phyloP scores from a whole-genome alignment of 495 filamentous ascomycete species.

The Penicillium dipodomyicola region DNA sequence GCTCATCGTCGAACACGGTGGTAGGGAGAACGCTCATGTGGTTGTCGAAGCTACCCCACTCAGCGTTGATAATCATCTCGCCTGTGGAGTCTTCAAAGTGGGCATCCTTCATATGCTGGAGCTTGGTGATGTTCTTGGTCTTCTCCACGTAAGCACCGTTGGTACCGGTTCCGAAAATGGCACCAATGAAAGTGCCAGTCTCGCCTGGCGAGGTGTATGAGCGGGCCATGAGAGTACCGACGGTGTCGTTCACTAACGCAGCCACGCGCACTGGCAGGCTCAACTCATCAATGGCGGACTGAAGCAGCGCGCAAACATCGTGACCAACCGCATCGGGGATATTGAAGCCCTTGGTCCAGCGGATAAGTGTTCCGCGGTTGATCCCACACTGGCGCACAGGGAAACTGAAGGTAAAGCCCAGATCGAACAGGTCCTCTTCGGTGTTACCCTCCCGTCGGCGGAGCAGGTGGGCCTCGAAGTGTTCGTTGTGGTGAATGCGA shows the following conservation, averaged over 20 bases:
- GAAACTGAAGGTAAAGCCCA: constrained; percentile 98
- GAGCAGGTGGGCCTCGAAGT: constrained; percentile 69
- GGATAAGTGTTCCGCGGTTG: constrained; percentile 86
- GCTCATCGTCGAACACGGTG: constrained; percentile 74
- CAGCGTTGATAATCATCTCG: constrained; percentile 96
- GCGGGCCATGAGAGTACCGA: constrained; percentile 95
- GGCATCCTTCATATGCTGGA: constrained; percentile 42
- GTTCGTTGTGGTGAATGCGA: constrained; percentile 80
- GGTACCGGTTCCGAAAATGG: constrained; percentile 89
- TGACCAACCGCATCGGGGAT: constrained; percentile 89
- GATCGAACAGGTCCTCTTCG: constrained; percentile 75
- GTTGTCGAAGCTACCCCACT: constrained; percentile 99
- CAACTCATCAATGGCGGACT: constrained; percentile 85
- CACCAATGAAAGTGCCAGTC: constrained; percentile 80
- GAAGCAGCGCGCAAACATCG: constrained; percentile 88
- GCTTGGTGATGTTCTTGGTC: constrained; percentile 48
- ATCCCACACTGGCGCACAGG: constrained; percentile 91
- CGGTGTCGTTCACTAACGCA: constrained; percentile 95
- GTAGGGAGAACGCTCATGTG: constrained; percentile 79
- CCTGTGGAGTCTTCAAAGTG: constrained; percentile 80
- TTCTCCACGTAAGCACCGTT: constrained; percentile 85
- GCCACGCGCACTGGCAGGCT: constrained; percentile 87
- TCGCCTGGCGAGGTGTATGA: constrained; percentile 92
- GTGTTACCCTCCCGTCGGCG: constrained; percentile 56
- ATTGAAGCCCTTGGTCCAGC: constrained; percentile 99